phyloP scores from a whole-genome alignment of 352 stramenopile species.

The Pythium phragmitis region DNA sequence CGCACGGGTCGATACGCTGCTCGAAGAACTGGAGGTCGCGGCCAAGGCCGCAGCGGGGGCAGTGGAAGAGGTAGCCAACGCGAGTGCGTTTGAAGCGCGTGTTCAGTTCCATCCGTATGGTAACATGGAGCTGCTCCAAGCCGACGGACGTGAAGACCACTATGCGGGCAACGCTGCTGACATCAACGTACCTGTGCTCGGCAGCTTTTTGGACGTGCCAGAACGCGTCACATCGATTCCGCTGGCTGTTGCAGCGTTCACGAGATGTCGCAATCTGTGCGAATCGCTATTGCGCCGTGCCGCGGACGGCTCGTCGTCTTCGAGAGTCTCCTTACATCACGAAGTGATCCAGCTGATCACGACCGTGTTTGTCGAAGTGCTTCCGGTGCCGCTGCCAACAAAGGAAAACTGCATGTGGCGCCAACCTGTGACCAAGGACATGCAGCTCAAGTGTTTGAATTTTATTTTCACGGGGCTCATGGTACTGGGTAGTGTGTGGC shows the following conservation, averaged over 20 bases:
- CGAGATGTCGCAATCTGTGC: constrained; percentile 74
- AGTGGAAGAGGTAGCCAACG: neutral
- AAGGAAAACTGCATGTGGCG: constrained; percentile 67
- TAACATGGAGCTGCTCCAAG: constrained; percentile 62
- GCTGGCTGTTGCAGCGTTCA: constrained; percentile 76
- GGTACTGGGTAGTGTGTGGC: constrained; percentile 82
- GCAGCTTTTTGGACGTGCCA: constrained; percentile 85
- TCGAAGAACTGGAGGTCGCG: constrained; percentile 34
- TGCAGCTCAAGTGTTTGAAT: constrained; percentile 80
- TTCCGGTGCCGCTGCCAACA: constrained; percentile 59
- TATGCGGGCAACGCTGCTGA: constrained; percentile 81
- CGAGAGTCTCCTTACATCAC: constrained; percentile 83
- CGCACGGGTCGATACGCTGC: constrained; percentile 39
- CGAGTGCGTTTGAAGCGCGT: constrained; percentile 30
- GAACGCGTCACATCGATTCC: constrained; percentile 74
- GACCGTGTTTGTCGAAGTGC: constrained; percentile 75
- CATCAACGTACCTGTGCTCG: constrained; percentile 56
- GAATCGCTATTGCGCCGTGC: constrained; percentile 77
- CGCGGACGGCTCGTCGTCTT: constrained; percentile 88
- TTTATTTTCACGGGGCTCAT: constrained; percentile 78
- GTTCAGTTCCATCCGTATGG: constrained; percentile 49
- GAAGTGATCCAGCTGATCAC: constrained; percentile 89
- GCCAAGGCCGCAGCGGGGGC: neutral
- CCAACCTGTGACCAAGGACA: constrained; percentile 64
- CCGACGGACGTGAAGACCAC: constrained; percentile 57